These are phyloP conservation scores for Spergularia marina DNA, from an alignment of 148 eudicot genomes.

Conservation along the genomic window DNA sequence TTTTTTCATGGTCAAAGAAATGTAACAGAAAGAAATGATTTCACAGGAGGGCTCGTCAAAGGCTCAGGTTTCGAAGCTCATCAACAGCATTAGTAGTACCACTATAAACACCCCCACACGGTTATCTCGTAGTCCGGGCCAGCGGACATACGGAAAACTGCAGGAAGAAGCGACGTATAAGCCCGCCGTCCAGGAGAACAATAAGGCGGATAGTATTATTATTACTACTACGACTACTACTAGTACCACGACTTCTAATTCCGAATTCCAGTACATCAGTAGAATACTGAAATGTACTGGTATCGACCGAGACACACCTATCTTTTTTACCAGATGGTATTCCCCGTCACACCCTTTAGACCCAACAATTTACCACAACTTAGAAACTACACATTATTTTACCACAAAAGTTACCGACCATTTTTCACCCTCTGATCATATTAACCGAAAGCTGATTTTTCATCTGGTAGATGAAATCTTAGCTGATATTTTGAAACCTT, in stretches of 20 bases:
- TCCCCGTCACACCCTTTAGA: conserved; percentile 63
- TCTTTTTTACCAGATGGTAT: conserved; percentile 50
- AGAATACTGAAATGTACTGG: conserved; percentile 56
- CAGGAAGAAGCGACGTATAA: conserved; percentile 23
- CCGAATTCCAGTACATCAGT: conserved; percentile 52
- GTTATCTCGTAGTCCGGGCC: conserved; percentile 48
- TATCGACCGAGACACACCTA: conserved; percentile 45
- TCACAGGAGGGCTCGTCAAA: conserved; percentile 36
- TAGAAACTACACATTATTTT: conserved; percentile 41
- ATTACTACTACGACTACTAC: background rate
- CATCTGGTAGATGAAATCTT: conserved; percentile 58
- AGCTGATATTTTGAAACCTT: conserved; percentile 45
- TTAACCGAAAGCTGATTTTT: conserved; percentile 52
- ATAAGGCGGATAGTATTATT: background rate
- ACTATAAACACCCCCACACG: conserved; percentile 23
- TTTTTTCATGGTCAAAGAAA: conserved; percentile 12
- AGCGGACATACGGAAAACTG: conserved; percentile 25
- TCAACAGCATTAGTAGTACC: conserved; percentile 2
- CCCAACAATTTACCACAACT: conserved; percentile 57
- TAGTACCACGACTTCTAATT: conserved; percentile 7
- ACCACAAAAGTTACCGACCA: background rate
- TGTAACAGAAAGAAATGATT: background rate
- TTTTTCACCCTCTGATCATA: background rate
- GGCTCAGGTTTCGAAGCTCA: conserved; percentile 35
- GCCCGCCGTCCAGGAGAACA: conserved; percentile 22